phyloP scores from a whole-genome alignment of 2,329 filamentous ascomycete genomes.

The Onygena corvina region DNA sequence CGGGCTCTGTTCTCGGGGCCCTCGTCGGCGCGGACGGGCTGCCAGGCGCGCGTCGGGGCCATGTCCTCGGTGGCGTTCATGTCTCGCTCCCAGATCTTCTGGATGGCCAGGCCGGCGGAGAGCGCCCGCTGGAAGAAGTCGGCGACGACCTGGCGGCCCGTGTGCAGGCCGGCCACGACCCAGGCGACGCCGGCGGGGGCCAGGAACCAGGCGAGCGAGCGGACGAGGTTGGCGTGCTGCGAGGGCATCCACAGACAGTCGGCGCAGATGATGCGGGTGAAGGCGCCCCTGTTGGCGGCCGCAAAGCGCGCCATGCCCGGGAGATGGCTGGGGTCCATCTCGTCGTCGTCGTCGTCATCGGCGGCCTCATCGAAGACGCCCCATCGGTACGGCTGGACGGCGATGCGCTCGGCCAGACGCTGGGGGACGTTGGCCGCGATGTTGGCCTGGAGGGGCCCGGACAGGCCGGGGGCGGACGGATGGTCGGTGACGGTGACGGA shows the following conservation, averaged over 20 bases:
- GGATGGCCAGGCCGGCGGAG: conserved; percentile 36
- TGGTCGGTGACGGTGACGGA: conserved; percentile 42
- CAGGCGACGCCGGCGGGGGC: conserved; percentile 27
- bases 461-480: conserved; percentile 32
- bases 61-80: conserved; percentile 37
- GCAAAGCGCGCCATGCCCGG: conserved; percentile 27
- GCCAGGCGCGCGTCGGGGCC: conserved; percentile 36
- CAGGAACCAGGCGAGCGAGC: conserved; percentile 46
- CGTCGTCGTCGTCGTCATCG: background rate
- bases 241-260: conserved; percentile 50
- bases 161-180: conserved; percentile 49
- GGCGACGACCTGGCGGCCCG: conserved; percentile 44
- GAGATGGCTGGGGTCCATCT: background rate
- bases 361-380: conserved; percentile 30
- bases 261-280: conserved; percentile 46
- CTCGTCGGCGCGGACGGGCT: conserved; percentile 38
- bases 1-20: conserved; percentile 41
- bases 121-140: conserved; percentile 43
- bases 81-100: conserved; percentile 46
- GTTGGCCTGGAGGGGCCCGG: conserved; percentile 37
- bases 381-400: conserved; percentile 45
- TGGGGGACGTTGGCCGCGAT: conserved; percentile 35
- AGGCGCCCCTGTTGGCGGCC: conserved; percentile 27
- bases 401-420: conserved; percentile 20
- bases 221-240: conserved; percentile 45